Evolutionary conservation across 352 stramenopile genomes (phyloP).

Genomic region (Phytophthora hybrid): DNA sequence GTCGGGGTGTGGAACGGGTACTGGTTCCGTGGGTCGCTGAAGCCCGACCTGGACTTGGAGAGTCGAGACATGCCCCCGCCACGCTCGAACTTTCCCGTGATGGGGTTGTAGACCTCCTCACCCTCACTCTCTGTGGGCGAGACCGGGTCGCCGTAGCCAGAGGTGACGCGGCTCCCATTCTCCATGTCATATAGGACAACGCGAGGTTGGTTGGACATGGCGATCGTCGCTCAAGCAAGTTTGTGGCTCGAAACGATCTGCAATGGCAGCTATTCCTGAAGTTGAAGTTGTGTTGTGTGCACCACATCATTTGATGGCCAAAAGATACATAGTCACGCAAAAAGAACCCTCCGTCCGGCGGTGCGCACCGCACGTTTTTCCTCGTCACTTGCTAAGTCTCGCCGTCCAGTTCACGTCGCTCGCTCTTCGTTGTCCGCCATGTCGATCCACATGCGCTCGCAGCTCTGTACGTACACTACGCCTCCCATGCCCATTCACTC

Average conservation of each 20-base stretch:
- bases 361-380: constrained; percentile 12
- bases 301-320: constrained; percentile 16
- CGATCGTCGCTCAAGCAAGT: background rate
- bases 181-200: constrained; percentile 35
- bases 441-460: constrained; percentile 60
- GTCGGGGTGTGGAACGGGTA: constrained; percentile 20
- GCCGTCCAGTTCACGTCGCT: background rate
- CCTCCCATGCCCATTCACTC: background rate
- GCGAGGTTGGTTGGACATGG: constrained; percentile 24
- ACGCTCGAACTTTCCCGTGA: constrained; percentile 36
- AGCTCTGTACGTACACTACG: constrained; percentile 52
- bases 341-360: constrained; percentile 1
- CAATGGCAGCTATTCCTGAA: constrained; percentile 6
- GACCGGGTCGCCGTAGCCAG: constrained; percentile 30
- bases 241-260: no score
- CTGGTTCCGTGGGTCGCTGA: constrained; percentile 20
- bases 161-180: constrained; percentile 16
- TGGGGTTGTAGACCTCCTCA: constrained; percentile 38
- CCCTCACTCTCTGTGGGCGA: constrained; percentile 38
- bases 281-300: constrained; percentile 34
- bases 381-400: constrained; percentile 14
- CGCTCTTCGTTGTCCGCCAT: constrained; percentile 16
- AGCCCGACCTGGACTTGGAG: constrained; percentile 32
- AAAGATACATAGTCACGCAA: constrained; percentile 10
- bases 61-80: constrained; percentile 15